phyloP scores from a whole-genome alignment of 805 yeast species.

The Nakazawaea anatomiae region DNA sequence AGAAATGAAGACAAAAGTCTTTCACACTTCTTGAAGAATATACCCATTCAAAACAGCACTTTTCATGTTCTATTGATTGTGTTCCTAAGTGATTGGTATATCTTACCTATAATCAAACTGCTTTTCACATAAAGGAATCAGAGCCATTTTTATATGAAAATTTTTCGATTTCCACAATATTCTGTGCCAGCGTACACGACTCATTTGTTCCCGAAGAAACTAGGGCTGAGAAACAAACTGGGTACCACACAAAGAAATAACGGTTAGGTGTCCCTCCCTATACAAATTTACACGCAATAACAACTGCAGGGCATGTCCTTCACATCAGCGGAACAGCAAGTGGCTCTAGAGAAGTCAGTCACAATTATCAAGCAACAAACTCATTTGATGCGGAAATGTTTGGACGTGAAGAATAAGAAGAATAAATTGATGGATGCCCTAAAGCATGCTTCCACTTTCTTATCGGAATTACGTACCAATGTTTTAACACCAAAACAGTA shows the following conservation, averaged over 20 bases:
- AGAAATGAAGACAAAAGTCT: neutral
- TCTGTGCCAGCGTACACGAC: neutral
- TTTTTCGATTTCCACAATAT: neutral
- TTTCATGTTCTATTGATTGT: neutral
- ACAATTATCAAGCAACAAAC: slow-evolving; percentile 63
- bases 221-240: neutral
- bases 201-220: neutral
- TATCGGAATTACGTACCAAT: slow-evolving; percentile 76
- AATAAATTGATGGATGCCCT: slow-evolving; percentile 80
- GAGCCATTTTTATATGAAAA: neutral
- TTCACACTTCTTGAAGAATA: neutral
- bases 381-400: slow-evolving; percentile 66
- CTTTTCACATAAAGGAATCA: neutral
- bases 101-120: too few relatives aligned
- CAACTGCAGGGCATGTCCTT: neutral
- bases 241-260: neutral
- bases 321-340: slow-evolving; percentile 20
- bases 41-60: slow-evolving; percentile 2
- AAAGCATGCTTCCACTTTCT: slow-evolving; percentile 77
- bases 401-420: slow-evolving; percentile 37
- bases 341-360: slow-evolving; percentile 36
- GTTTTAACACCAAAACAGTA: slow-evolving; percentile 82
- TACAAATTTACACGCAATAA: neutral
- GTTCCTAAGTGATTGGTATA: too few relatives aligned
- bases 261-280: neutral